Evolutionary conservation across 768 basidiomycete species (phyloP).

Genomic region (Boletus insuetus): DNA sequence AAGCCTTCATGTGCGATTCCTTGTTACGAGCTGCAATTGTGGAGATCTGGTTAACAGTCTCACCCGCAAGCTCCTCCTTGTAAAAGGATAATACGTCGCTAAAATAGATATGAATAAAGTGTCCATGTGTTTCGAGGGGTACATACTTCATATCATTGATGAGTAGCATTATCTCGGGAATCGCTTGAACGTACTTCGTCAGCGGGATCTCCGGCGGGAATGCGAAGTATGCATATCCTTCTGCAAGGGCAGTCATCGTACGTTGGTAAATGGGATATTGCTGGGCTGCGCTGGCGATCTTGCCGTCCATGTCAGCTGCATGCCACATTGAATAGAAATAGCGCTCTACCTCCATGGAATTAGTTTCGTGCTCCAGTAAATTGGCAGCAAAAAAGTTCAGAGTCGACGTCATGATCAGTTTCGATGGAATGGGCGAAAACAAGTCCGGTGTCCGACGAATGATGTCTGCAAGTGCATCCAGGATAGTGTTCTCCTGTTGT

Average conservation of each 20-base stretch:
- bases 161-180: neutral
- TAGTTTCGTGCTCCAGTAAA: neutral
- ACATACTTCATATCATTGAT: slow-evolving; percentile 35
- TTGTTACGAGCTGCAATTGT: slow-evolving; percentile 22
- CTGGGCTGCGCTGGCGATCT: neutral
- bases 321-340: neutral
- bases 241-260: neutral
- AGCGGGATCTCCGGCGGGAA: neutral
- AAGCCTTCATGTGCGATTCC: slow-evolving; percentile 22
- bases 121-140: neutral
- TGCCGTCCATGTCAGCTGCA: neutral
- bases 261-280: neutral
- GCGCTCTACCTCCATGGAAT: neutral
- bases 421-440: neutral
- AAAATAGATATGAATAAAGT: neutral
- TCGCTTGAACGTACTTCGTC: neutral
- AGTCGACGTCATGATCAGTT: neutral
- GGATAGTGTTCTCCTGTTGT: neutral
- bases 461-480: neutral
- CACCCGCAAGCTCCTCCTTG: slow-evolving; percentile 15
- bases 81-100: slow-evolving; percentile 12
- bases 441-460: neutral
- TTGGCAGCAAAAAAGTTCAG: neutral
- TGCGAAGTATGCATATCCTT: neutral
- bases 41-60: slow-evolving; percentile 32